These are phyloP conservation scores for Fremontodendron californicum DNA, from an alignment of 345 rosid species.

Conservation along the genomic window DNA sequence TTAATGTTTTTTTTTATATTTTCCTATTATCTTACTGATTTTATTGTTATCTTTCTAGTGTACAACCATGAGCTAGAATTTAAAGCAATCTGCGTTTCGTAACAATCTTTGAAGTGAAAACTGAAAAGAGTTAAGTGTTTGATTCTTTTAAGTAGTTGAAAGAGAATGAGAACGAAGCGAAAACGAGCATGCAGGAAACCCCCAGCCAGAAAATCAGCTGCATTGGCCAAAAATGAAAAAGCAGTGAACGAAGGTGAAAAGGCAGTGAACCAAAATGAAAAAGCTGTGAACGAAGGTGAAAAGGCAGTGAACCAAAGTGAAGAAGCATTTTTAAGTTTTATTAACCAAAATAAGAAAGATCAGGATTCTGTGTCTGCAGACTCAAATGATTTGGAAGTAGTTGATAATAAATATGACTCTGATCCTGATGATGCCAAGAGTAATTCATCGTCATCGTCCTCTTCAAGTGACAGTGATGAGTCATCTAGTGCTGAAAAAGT, in stretches of 20 bases:
- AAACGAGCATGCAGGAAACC: constrained; percentile 23
- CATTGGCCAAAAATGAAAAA: constrained; percentile 13
- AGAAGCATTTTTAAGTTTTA: constrained; percentile 22
- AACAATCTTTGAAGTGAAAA: background rate
- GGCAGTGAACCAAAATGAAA: constrained; percentile 1
- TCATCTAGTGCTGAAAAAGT: background rate
- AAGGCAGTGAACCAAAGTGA: constrained; percentile 7
- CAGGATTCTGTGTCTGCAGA: background rate
- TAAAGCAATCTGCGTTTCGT: background rate
- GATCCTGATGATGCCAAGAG: background rate
- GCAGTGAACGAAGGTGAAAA: background rate
- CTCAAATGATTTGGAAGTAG: constrained; percentile 14
- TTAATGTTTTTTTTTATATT: background rate
- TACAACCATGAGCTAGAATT: background rate
- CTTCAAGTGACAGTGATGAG: constrained; percentile 17
- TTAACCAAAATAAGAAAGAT: constrained; percentile 23
- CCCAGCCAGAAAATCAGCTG: background rate
- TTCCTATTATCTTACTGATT: background rate
- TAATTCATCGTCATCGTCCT: background rate
- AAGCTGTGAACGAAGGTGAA: constrained; percentile 4
- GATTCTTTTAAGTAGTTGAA: background rate
- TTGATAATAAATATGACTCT: background rate
- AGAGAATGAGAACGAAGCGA: constrained; percentile 18
- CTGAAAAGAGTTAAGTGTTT: background rate
- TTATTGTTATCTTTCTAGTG: background rate